These are phyloP conservation scores for Oropetium thomaeum DNA, from an alignment of 176 grass and related monocot genomes.

Conservation along the genomic window DNA sequence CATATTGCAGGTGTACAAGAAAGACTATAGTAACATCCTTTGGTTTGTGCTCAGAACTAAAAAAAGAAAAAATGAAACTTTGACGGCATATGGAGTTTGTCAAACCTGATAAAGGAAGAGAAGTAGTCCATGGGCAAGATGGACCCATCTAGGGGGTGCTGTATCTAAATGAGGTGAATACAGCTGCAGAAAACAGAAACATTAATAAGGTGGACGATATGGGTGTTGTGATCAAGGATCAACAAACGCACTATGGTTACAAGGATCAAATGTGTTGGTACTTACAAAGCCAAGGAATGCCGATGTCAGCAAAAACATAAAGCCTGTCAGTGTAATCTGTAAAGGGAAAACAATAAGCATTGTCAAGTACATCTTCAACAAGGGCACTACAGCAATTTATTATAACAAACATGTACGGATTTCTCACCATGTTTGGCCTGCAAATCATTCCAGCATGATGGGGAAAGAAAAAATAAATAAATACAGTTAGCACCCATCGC, in stretches of 20 bases:
- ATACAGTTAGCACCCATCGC: slow-evolving; percentile 21
- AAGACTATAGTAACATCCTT: neutral
- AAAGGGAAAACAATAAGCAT: slow-evolving; percentile 3
- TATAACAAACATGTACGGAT: neutral
- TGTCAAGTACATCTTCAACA: slow-evolving; percentile 8
- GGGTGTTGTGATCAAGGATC: neutral
- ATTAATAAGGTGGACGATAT: neutral
- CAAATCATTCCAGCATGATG: slow-evolving; percentile 19
- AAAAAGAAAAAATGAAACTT: neutral
- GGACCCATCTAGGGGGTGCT: slow-evolving; percentile 95
- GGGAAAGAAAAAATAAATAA: neutral
- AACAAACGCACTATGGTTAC: neutral
- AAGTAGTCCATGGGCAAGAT: slow-evolving; percentile 91
- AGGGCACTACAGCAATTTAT: slow-evolving; percentile 5
- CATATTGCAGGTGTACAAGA: neutral
- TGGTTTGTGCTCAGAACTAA: neutral
- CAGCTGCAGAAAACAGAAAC: slow-evolving; percentile 46
- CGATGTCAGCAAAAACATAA: slow-evolving; percentile 77
- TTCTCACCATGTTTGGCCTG: slow-evolving; percentile 88
- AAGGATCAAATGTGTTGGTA: slow-evolving; percentile 10
- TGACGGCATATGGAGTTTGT: slow-evolving; percentile 4
- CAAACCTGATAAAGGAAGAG: slow-evolving; percentile 97
- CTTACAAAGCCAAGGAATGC: slow-evolving; percentile 95
- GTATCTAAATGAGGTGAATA: slow-evolving; percentile 93
- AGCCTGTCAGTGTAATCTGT: slow-evolving; percentile 86